Conservation (phyloP, 805 yeast species). For the Pichia ethanolica region DNA sequence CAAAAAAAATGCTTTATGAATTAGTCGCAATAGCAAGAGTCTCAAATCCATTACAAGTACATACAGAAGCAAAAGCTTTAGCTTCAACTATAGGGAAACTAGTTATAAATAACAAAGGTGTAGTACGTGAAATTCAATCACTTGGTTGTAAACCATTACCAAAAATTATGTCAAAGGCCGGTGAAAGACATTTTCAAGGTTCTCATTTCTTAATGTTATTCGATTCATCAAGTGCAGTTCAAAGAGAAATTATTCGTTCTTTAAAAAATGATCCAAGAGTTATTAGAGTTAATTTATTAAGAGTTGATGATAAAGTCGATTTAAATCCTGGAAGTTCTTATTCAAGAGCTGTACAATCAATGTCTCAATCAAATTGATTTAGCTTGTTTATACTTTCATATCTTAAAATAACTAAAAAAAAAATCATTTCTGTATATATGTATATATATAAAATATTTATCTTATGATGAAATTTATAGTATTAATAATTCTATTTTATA, state of each 20-base stretch:
- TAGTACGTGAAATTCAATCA: conserved; percentile 75
- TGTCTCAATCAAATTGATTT: conserved; percentile 10
- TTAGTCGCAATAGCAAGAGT: conserved; percentile 84
- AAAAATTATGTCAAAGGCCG: conserved; percentile 72
- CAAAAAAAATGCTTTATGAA: conserved; percentile 68
- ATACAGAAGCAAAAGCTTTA: conserved; percentile 55
- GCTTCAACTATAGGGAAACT: conserved; percentile 66
- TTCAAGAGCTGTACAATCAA: conserved; percentile 33
- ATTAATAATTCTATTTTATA: too few relatives aligned
- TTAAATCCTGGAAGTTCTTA: conserved; percentile 54
- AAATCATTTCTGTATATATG: too few relatives aligned
- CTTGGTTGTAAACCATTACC: conserved; percentile 77
- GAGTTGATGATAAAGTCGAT: conserved; percentile 45
- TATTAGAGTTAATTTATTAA: conserved; percentile 67
- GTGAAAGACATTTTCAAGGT: conserved; percentile 86
- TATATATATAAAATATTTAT: too few relatives aligned
- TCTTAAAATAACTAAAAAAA: neutral
- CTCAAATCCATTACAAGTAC: conserved; percentile 44
- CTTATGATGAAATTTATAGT: too few relatives aligned
- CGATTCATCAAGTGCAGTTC: conserved; percentile 81
- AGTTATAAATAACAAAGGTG: conserved; percentile 85
- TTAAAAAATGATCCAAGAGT: conserved; percentile 86
- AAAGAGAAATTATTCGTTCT: conserved; percentile 74
- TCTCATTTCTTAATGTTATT: conserved; percentile 80
- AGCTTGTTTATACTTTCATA: neutral